Percentiles rank a stretch among this genome's conserved stretches.
Conservation (phyloP, 108 stramenopile species). For the Cyclotella cryptica region DNA sequence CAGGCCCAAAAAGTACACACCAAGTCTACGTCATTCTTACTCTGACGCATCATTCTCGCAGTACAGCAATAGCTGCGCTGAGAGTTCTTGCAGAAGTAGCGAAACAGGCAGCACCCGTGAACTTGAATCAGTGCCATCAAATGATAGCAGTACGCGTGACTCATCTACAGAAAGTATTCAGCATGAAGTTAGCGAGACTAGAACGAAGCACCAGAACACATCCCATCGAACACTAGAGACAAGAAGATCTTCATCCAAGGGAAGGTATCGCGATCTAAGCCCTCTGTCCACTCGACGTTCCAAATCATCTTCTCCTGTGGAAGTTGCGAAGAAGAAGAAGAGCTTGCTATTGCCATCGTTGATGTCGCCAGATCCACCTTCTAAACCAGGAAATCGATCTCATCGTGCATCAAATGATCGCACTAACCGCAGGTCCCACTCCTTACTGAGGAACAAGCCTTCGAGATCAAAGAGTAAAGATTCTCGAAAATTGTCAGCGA, state of each 20-base stretch:
- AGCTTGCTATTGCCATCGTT: background rate
- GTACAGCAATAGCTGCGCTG: constrained; percentile 15
- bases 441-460: constrained; percentile 6
- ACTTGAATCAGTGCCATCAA: background rate
- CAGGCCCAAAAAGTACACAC: background rate
- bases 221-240: background rate
- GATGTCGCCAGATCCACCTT: constrained; percentile 6
- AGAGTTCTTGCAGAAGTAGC: background rate
- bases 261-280: background rate
- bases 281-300: background rate
- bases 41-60: constrained; percentile 31
- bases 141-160: background rate
- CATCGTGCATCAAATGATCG: background rate
- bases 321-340: background rate
- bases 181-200: background rate
- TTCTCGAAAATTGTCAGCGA: background rate
- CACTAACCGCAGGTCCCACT: background rate
- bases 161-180: too few relatives aligned
- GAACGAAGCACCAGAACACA: background rate
- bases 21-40: background rate
- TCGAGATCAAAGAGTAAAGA: background rate
- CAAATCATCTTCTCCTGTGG: background rate
- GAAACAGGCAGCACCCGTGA: background rate
- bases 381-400: background rate
- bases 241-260: background rate